A percentile compares a stretch with the other conserved stretches of the same genome.
phyloP scores from a whole-genome alignment of 257 asterid species.

The Thymus mandschuricus region DNA sequence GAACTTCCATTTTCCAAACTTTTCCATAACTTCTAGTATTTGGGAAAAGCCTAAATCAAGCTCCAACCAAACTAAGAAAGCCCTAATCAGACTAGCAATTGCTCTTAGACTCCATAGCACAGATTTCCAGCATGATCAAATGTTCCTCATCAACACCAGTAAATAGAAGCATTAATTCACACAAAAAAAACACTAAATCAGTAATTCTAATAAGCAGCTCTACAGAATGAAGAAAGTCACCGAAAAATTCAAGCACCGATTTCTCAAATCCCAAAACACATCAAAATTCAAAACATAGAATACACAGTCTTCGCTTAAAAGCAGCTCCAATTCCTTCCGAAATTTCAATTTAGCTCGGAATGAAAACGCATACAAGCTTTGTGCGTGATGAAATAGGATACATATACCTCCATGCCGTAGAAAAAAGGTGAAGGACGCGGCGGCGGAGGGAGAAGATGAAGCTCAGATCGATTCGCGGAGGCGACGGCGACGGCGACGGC shows the following conservation, averaged over 20 bases:
- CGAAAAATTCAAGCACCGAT: not conserved
- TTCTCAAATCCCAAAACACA: conserved; percentile 15
- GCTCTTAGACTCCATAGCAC: not conserved
- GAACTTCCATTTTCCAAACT: conserved; percentile 3
- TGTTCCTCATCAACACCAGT: conserved; percentile 9
- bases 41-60: conserved; percentile 18
- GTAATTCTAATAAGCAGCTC: conserved; percentile 16
- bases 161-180: not conserved
- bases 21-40: too few species aligned
- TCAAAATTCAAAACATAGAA: not conserved
- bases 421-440: conserved; percentile 25
- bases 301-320: not conserved
- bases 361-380: not conserved
- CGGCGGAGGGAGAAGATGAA: conserved; percentile 24
- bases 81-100: conserved; percentile 19
- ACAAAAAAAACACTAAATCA: not conserved
- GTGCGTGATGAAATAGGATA: conserved; percentile 6
- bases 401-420: conserved; percentile 75
- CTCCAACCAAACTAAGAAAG: not conserved
- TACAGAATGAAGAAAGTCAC: not conserved
- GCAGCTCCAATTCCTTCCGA: not conserved
- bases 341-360: not conserved
- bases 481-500: conserved; percentile 21
- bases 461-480: not conserved
- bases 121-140: conserved; percentile 9